Evolutionary conservation across 108 stramenopile species (phyloP).

Genomic region (Cyclotella sp.): DNA sequence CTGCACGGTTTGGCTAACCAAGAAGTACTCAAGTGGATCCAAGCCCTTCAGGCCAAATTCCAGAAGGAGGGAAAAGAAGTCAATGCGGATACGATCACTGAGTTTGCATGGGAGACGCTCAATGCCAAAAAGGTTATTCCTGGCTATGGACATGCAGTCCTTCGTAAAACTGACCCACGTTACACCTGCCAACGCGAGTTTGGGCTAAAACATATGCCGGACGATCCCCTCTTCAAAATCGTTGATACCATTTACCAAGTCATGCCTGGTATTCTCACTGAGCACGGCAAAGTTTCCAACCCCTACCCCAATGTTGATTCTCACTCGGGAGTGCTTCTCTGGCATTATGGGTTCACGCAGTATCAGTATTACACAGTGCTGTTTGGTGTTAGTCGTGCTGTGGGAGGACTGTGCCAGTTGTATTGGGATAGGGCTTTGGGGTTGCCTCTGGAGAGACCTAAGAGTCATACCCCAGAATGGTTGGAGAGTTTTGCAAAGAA

Average conservation of each 20-base stretch:
- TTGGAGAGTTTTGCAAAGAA: conserved; percentile 82
- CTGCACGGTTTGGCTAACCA: conserved; percentile 99
- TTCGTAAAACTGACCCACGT: conserved; percentile 99
- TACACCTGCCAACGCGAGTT: conserved; percentile 99
- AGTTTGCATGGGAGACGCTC: conserved; percentile 99
- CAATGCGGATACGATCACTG: conserved; percentile 96
- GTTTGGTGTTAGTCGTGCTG: conserved; percentile 97
- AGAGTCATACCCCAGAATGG: conserved; percentile 99
- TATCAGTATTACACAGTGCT: conserved; percentile 99
- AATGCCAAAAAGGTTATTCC: conserved; percentile 99
- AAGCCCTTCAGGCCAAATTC: conserved; percentile 93
- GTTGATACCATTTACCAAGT: conserved; percentile 98
- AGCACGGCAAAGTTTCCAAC: conserved; percentile 99
- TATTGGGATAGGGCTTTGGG: conserved; percentile 99
- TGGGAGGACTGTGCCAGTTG: conserved; percentile 97
- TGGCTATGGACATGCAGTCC: conserved; percentile 99
- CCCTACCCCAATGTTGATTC: conserved; percentile 99
- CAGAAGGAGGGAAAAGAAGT: conserved; percentile 94
- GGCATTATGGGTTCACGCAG: conserved; percentile 99
- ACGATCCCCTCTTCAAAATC: conserved; percentile 98
- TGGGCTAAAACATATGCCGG: conserved; percentile 99
- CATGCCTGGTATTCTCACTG: conserved; percentile 97
- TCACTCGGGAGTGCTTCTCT: conserved; percentile 97
- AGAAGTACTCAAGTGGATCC: conserved; percentile 98
- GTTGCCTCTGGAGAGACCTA: conserved; percentile 98